Evolutionary conservation across 1,284 basidiomycete species (phyloP), one percentile per base, ranked within the genome.

Genomic region (Cutaneotrichosporon sp.): DNA sequence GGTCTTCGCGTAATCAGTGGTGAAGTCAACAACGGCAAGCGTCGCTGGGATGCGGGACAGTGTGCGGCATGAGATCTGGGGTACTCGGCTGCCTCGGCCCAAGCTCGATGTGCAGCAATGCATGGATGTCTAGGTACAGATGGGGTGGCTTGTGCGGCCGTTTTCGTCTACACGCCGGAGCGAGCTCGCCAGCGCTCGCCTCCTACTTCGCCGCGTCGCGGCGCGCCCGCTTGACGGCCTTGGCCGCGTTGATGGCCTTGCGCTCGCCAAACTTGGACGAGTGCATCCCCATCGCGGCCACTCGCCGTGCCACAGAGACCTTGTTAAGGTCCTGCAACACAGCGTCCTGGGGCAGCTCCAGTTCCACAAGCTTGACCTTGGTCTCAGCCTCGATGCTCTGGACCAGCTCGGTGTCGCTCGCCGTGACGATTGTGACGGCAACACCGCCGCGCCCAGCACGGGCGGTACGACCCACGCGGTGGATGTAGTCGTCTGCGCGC

Each of bases 281-380:
- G 72, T 95, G 90, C 69, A 99, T 83, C 79, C 92, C 90, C 92
- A 98, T 95, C 56, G 88, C 91, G 0, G 97, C 95, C 36, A 97
- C 82, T 31, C 95, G 85, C 79, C 97, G 95, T 0, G 95, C 95
- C 0, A 91, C 91, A 7, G 91, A 90, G 11, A 99, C 93, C 18
- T 81, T 81, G 76, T 95, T 97, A 56, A 99, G 81, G 64, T 89
- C 86, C 69, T 94, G 90, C 63, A 99, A 81, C 6, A 98, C 93
- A 63, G 85, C 84, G 22, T 84, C 86, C 77, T 99, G 97, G 1
- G 89, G 86, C 34, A 97, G 73, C 9, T 79, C 81, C 81, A 94
- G 85, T 72, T 91, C 89, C 16, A 82, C 81, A 27, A 97, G 81
- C 72, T 85, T 87, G n/a, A 86, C 88, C 25, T 61, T 50, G 20